phyloP scores from a whole-genome alignment of 2,329 filamentous ascomycete species.

The Pyrenophora teres region DNA sequence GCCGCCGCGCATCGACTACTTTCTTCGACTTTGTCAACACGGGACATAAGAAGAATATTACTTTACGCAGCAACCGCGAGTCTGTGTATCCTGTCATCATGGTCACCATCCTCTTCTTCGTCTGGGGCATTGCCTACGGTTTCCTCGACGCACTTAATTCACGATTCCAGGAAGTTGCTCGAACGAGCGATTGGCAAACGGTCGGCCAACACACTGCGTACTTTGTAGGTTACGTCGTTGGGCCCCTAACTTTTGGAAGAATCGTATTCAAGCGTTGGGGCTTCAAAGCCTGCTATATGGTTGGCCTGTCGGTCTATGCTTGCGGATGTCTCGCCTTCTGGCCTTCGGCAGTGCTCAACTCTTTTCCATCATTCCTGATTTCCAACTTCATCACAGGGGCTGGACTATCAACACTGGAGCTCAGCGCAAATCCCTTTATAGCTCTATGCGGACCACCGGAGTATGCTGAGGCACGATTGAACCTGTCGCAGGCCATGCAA shows the following conservation, averaged over 20 bases:
- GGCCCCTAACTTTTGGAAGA: constrained; percentile 69
- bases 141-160: constrained; percentile 81
- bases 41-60: constrained; percentile 68
- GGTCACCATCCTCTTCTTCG: constrained; percentile 80
- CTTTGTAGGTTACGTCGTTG: constrained; percentile 72
- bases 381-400: constrained; percentile 67
- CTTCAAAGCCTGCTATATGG: constrained; percentile 66
- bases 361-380: constrained; percentile 63
- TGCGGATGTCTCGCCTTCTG: constrained; percentile 66
- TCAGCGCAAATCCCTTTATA: constrained; percentile 66
- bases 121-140: constrained; percentile 92
- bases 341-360: constrained; percentile 66
- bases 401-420: constrained; percentile 64
- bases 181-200: constrained; percentile 65
- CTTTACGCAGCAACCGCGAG: constrained; percentile 65
- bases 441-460: constrained; percentile 64
- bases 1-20: constrained; percentile 44
- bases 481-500: constrained; percentile 65
- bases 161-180: constrained; percentile 66
- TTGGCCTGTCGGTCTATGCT: constrained; percentile 66
- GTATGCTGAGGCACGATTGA: constrained; percentile 64
- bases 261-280: constrained; percentile 62
- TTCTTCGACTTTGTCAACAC: constrained; percentile 82
- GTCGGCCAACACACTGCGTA: constrained; percentile 72
- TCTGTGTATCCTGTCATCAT: constrained; percentile 73